A percentile compares a stretch with the other conserved stretches of the same genome.
Conservation (phyloP, 129 eudicot species). For the Pseudognaphalium luteoalbum region DNA sequence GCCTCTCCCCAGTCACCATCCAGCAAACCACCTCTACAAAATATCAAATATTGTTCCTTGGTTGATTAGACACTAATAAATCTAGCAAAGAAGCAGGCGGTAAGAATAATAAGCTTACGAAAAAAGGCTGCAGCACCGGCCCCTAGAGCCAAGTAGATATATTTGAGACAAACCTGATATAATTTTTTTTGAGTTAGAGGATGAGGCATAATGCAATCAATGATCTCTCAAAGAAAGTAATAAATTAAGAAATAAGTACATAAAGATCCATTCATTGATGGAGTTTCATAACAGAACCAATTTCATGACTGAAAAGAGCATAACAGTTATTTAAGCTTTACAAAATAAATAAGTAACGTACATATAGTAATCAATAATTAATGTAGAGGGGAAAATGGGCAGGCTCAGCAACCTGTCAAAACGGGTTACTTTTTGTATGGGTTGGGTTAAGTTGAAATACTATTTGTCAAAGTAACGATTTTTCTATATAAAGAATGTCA, state of each 20-base stretch:
- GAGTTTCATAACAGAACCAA: neutral
- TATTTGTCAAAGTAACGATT: neutral
- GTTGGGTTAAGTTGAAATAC: neutral
- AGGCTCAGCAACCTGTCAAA: neutral
- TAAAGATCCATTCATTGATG: neutral
- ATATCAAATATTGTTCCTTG: neutral
- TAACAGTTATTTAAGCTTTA: neutral
- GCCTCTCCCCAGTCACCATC: conserved; percentile 92
- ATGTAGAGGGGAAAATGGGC: neutral
- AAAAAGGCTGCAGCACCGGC: conserved; percentile 59
- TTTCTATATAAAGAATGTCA: too few relatives aligned
- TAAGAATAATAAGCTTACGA: conserved; percentile 46
- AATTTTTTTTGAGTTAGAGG: neutral
- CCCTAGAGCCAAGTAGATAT: conserved; percentile 73
- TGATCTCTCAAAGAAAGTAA: neutral
- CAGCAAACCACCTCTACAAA: conserved; percentile 73
- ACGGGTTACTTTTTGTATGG: neutral
- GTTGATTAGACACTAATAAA: neutral
- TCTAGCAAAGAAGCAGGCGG: neutral
- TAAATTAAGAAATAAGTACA: neutral
- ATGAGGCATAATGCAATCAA: neutral
- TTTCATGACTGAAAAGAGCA: neutral
- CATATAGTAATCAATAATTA: neutral
- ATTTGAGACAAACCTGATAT: conserved; percentile 57
- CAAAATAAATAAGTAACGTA: neutral